Percentiles rank a stretch among this genome's conserved stretches.
Evolutionary conservation across 805 yeast species (phyloP).

Genomic region (Lachancea dasiensis): DNA sequence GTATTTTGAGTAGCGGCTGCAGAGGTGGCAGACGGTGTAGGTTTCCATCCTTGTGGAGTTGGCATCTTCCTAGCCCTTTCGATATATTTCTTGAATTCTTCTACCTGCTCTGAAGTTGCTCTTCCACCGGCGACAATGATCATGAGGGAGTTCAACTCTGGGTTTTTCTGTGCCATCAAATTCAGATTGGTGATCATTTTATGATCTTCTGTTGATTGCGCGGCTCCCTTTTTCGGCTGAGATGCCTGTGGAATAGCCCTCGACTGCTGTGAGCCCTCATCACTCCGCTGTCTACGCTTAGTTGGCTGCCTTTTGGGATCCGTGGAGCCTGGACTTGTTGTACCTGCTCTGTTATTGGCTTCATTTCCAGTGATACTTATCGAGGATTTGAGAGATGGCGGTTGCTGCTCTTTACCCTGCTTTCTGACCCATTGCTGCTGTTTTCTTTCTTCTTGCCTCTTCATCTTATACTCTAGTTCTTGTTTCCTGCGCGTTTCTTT

Average conservation of each 20-base stretch:
- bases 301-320: conserved; percentile 2
- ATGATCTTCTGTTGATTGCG: conserved; percentile 65
- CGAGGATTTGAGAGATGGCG: conserved; percentile 6
- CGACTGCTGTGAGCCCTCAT: conserved; percentile 5
- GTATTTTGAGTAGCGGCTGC: conserved; percentile 12
- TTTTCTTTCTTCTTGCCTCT: conserved; percentile 24
- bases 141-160: conserved; percentile 66
- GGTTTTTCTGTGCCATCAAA: conserved; percentile 70
- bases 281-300: conserved; percentile 18
- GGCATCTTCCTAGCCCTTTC: conserved; percentile 76
- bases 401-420: conserved; percentile 20
- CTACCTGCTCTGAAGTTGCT: conserved; percentile 66
- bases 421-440: conserved; percentile 21
- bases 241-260: conserved; percentile 68
- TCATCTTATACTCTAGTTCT: conserved; percentile 31
- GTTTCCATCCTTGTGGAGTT: conserved; percentile 37
- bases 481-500: conserved; percentile 33
- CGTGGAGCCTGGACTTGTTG: background rate
- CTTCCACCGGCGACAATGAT: conserved; percentile 77
- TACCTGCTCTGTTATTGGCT: too few species aligned
- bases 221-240: conserved; percentile 59
- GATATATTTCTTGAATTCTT: conserved; percentile 74
- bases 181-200: conserved; percentile 83
- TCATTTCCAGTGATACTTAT: background rate
- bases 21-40: conserved; percentile 18